phyloP scores from a whole-genome alignment of 306 rosid genomes.

The Trifolium repens region DNA sequence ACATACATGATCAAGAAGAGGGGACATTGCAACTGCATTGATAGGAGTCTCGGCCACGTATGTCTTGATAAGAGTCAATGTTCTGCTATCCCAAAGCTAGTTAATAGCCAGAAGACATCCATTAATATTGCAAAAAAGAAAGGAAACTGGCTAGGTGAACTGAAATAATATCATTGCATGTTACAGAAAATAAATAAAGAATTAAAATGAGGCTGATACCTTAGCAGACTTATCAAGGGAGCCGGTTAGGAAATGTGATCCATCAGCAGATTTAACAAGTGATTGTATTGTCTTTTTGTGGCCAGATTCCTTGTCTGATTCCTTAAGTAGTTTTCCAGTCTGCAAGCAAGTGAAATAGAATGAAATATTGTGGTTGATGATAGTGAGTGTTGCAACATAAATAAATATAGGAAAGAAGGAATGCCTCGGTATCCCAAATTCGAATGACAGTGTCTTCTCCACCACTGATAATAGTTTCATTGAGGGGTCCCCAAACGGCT shows the following conservation, averaged over 20 bases:
- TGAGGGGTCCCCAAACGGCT: conserved; percentile 95
- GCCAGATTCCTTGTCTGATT: conserved; percentile 77
- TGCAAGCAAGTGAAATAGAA: conserved; percentile 38
- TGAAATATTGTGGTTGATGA: not conserved
- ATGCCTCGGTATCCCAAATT: conserved; percentile 87
- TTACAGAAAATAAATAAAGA: not conserved
- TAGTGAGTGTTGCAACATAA: not conserved
- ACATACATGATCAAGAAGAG: conserved; percentile 92
- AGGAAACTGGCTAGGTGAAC: not conserved
- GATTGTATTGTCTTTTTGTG: conserved; percentile 80
- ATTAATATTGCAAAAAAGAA: conserved; percentile 1
- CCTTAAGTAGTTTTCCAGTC: conserved; percentile 81
- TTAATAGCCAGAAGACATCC: conserved; percentile 5
- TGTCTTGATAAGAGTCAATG: conserved; percentile 85
- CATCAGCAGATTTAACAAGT: conserved; percentile 73
- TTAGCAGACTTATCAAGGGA: conserved; percentile 89
- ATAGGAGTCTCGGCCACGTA: conserved; percentile 89
- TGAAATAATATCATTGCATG: conserved; percentile 2
- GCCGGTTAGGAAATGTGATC: conserved; percentile 86
- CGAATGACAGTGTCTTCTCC: conserved; percentile 91
- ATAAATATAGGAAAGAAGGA: conserved; percentile 1
- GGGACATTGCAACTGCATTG: conserved; percentile 96
- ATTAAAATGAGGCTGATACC: conserved; percentile 44
- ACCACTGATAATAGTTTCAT: conserved; percentile 76
- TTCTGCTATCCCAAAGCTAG: conserved; percentile 89